Evolutionary conservation across 2,329 filamentous ascomycete species (phyloP).

Genomic region (Pseudopyricularia cyperi): DNA sequence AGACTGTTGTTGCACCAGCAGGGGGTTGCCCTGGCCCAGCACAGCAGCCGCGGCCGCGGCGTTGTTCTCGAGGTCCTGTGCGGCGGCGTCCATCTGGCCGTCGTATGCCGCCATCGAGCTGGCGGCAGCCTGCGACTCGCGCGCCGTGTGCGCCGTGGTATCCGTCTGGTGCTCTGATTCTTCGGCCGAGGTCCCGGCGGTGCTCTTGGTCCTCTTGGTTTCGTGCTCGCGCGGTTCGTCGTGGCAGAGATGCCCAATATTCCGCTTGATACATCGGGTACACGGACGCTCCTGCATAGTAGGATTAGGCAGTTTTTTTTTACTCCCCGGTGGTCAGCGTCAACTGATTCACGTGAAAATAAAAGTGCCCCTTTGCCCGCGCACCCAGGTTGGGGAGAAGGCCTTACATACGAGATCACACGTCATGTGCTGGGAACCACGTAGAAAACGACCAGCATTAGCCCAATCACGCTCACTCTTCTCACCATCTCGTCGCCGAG

Average conservation of each 20-base stretch:
- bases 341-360: neutral
- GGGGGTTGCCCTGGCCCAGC: conserved; percentile 36
- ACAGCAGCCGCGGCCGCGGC: conserved; percentile 22
- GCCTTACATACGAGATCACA: conserved; percentile 68
- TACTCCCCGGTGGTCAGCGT: neutral
- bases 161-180: conserved; percentile 45
- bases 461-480: neutral
- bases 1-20: conserved; percentile 50
- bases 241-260: conserved; percentile 96
- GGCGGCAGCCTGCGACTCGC: conserved; percentile 12
- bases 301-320: too few relatives aligned
- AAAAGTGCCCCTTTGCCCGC: neutral
- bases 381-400: conserved; percentile 5
- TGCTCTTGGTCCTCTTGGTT: conserved; percentile 65
- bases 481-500: neutral
- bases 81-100: conserved; percentile 11
- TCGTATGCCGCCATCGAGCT: conserved; percentile 42
- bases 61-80: conserved; percentile 25
- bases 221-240: conserved; percentile 85
- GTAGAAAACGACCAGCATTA: neutral
- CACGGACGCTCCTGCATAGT: conserved; percentile 79
- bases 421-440: conserved; percentile 61
- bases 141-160: conserved; percentile 17
- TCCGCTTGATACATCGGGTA: conserved; percentile 94
- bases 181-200: conserved; percentile 44